phyloP scores from a whole-genome alignment of 1,284 basidiomycete genomes.

The Fistulina hepatica region DNA sequence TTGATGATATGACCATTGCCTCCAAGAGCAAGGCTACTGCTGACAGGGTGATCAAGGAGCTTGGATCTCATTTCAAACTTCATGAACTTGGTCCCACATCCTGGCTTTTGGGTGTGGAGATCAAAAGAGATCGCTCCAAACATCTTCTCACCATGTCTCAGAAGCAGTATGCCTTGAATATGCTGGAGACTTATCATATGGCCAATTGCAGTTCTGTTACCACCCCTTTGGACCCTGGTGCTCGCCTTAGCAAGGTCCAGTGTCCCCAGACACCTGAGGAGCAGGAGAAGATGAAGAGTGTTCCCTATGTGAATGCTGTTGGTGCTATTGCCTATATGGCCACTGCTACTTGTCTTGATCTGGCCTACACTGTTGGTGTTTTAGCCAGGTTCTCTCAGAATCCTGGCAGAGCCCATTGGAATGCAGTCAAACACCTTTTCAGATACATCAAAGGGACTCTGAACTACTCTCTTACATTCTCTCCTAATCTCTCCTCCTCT shows the following conservation, averaged over 20 bases:
- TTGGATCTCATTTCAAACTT: too few species aligned
- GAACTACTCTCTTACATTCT: too few species aligned
- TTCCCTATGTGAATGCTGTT: too few species aligned
- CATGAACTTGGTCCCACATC: background rate
- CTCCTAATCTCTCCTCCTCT: too few species aligned
- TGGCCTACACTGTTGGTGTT: background rate
- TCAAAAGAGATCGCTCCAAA: too few species aligned
- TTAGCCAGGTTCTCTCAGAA: too few species aligned
- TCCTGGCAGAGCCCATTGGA: too few species aligned
- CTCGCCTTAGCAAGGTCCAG: too few species aligned
- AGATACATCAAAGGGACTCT: too few species aligned
- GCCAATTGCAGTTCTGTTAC: conserved; percentile 15
- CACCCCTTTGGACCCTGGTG: conserved; percentile 20
- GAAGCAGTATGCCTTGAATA: background rate
- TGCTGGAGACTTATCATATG: background rate
- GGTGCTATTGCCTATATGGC: conserved; percentile 27
- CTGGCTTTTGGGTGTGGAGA: conserved; percentile 8
- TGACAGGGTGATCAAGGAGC: conserved; percentile 15
- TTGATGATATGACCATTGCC: conserved; percentile 22
- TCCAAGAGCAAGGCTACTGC: conserved; percentile 11
- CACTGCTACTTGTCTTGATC: conserved; percentile 25
- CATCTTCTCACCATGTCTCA: background rate
- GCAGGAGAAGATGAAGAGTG: too few species aligned
- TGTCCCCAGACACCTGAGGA: too few species aligned
- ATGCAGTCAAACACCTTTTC: too few species aligned